Evolutionary conservation across 345 rosid genomes (phyloP), one percentile per base, ranked within the genome.

Genomic region (Bruguiera gymnorhiza): DNA sequence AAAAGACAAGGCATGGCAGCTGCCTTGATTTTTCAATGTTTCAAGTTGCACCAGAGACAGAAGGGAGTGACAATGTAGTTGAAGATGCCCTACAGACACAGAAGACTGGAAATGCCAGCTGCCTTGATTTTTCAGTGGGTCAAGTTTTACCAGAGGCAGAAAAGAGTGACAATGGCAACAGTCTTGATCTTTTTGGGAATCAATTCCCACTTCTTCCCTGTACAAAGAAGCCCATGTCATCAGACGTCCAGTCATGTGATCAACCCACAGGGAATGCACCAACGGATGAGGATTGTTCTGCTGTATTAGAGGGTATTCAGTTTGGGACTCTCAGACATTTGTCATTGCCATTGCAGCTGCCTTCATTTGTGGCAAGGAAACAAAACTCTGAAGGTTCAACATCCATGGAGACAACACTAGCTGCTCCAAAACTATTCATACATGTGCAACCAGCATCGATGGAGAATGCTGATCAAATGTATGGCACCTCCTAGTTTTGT

Each of bases 171-270:
- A 55, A 60, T 37, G 43, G 68, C 20, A 53, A 68, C 63, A 36
- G 24, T 54, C 50, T 52, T 3, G n/a, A 70, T 75, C 67, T 66
- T 75, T 71, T 86, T 46, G 72, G 61, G 31, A 89, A 83, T 36
- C 76, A 84, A 69, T 78, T 76, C 72, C 87, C 86, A 16, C 70
- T 39, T 78, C 85, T 83, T 75, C 83, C 89, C 34, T 46, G 50
- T 24, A 71, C 29, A 7, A 53, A 65, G 63, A 84, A 72, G 70
- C 51, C 79, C 59, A 29, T 63, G 39, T n/a, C 60, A 62, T 48
- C 78, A 54, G 75, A 73, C 61, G 58, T 54, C 31, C 65, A 60
- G 36, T 27, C 78, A 66, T 57, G 53, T 73, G 60, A 55, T 55
- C 70, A 72, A 63, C 58, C 73, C 36, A 30, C 30, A 5, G 8